phyloP scores from a whole-genome alignment of 495 filamentous ascomycete species.

The Parathielavia appendiculata region DNA sequence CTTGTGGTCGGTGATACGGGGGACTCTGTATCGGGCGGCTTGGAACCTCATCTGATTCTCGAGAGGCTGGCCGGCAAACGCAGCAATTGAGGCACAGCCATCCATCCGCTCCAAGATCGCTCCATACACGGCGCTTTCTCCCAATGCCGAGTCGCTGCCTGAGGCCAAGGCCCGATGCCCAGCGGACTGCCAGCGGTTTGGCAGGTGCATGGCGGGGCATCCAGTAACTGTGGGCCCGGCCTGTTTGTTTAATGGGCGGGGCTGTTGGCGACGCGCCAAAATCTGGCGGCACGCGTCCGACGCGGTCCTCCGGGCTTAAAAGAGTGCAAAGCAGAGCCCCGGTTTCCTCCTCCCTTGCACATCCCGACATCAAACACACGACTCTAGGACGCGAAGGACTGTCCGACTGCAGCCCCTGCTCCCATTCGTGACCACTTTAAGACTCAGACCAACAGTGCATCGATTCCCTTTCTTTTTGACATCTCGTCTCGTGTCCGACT shows the following conservation, averaged over 20 bases:
- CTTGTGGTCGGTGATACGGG: not conserved
- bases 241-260: constrained; percentile 25
- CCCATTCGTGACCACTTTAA: not conserved
- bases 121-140: too few species aligned
- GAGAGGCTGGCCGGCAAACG: too few species aligned
- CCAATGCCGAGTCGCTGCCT: too few species aligned
- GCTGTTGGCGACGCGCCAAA: constrained; percentile 18
- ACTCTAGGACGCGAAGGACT: not conserved
- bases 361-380: constrained; percentile 16
- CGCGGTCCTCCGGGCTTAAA: constrained; percentile 24
- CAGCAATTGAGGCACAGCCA: too few species aligned
- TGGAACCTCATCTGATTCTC: not conserved
- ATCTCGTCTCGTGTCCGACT: constrained; percentile 8
- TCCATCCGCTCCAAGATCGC: too few species aligned
- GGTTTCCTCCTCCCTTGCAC: constrained; percentile 15
- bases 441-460: not conserved
- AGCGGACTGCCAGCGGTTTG: not conserved
- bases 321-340: constrained; percentile 11
- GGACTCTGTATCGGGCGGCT: not conserved
- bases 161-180: not conserved
- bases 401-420: constrained; percentile 1
- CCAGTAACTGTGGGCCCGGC: not conserved
- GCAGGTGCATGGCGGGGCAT: constrained; percentile 2
- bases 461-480: not conserved
- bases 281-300: constrained; percentile 16